Conservation (phyloP, 1,284 basidiomycete genomes). For the Irpex rosettiformis region DNA sequence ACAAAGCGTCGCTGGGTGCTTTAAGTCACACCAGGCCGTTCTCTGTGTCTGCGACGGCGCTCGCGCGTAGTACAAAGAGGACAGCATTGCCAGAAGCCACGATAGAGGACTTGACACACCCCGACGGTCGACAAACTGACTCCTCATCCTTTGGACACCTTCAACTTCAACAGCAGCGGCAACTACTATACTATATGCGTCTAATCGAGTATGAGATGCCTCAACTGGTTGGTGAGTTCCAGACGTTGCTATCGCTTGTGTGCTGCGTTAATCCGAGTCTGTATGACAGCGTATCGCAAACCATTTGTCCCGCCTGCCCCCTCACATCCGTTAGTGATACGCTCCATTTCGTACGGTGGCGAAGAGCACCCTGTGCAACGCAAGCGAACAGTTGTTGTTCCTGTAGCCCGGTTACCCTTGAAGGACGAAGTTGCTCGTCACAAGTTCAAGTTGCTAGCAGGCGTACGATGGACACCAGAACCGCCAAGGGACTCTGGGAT, state of each 20-base stretch:
- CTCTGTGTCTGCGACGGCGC: neutral
- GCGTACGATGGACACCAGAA: slow-evolving; percentile 75
- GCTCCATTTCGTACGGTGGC: slow-evolving; percentile 74
- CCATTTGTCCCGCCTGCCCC: slow-evolving; percentile 65
- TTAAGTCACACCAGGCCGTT: neutral
- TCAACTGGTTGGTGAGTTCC: slow-evolving; percentile 69
- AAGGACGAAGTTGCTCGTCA: slow-evolving; percentile 59
- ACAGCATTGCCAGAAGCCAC: slow-evolving; percentile 1
- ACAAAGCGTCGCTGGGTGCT: neutral
- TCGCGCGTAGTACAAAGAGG: neutral
- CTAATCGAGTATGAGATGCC: slow-evolving; percentile 84
- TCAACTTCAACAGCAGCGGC: slow-evolving; percentile 66
- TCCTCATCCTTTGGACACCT: slow-evolving; percentile 65
- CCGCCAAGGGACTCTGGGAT: slow-evolving; percentile 67
- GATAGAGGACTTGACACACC: neutral
- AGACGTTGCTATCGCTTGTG: slow-evolving; percentile 3
- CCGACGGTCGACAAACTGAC: slow-evolving; percentile 38
- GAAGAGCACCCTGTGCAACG: slow-evolving; percentile 65
- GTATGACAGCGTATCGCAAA: slow-evolving; percentile 64
- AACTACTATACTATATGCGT: slow-evolving; percentile 69
- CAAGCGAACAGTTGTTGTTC: slow-evolving; percentile 71
- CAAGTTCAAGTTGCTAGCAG: slow-evolving; percentile 80
- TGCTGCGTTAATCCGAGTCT: slow-evolving; percentile 9
- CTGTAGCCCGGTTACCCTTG: slow-evolving; percentile 71
- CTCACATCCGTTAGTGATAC: slow-evolving; percentile 60